Percentiles rank a stretch among this genome's conserved stretches.
phyloP scores from a whole-genome alignment of 331 rosid species.

The Saraca asoca region DNA sequence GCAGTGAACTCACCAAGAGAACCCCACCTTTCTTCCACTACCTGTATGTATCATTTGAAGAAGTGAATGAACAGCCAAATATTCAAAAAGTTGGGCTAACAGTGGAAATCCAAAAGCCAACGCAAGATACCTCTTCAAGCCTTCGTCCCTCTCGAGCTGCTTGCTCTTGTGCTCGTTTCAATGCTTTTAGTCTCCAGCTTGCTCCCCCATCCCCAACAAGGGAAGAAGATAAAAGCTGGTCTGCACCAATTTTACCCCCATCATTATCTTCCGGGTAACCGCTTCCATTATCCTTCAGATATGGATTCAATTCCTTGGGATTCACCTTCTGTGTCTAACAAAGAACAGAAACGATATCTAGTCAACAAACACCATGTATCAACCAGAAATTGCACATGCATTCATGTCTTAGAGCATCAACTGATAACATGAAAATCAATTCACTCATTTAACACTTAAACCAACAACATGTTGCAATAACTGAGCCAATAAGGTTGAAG shows the following conservation, averaged over 20 bases:
- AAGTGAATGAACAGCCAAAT: not conserved
- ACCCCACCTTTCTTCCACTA: constrained; percentile 86
- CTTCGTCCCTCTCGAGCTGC: constrained; percentile 77
- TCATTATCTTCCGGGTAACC: constrained; percentile 81
- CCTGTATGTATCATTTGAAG: constrained; percentile 48
- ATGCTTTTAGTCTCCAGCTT: constrained; percentile 11
- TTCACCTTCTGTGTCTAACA: constrained; percentile 47
- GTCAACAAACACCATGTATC: constrained; percentile 6
- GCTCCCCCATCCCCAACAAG: constrained; percentile 96
- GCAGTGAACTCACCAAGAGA: constrained; percentile 74
- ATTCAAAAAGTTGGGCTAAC: constrained; percentile 9
- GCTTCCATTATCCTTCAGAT: constrained; percentile 67
- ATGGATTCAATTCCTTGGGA: constrained; percentile 89
- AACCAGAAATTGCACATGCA: no score
- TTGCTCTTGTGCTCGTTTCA: constrained; percentile 54
- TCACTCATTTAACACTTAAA: constrained; percentile 22
- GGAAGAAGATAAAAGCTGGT: constrained; percentile 59
- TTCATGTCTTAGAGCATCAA: constrained; percentile 3
- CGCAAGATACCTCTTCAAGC: constrained; percentile 54
- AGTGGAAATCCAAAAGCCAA: constrained; percentile 30
- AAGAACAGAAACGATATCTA: not conserved
- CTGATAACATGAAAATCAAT: not conserved
- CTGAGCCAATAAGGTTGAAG: not conserved
- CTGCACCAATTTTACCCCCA: constrained; percentile 44
- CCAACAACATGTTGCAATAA: not conserved